Conservation (phyloP, 208 protist species). For the Novymonas esmeraldas region DNA sequence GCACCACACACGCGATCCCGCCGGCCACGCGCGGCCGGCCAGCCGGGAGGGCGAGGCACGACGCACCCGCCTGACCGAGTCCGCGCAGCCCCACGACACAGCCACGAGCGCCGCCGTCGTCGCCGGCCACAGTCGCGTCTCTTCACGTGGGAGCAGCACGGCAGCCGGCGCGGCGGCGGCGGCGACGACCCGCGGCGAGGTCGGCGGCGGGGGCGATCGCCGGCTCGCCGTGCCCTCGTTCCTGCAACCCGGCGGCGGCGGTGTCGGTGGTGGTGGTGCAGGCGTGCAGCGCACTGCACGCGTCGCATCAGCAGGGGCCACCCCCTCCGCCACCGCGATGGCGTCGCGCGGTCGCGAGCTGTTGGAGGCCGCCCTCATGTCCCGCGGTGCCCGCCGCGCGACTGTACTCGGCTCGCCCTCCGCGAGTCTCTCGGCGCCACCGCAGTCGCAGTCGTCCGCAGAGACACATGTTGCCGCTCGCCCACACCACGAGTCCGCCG, state of each 20-base stretch:
- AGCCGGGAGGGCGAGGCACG: not conserved
- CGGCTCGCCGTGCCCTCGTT: conserved; percentile 20
- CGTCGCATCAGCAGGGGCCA: not conserved
- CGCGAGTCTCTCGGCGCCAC: not conserved
- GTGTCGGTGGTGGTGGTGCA: not conserved
- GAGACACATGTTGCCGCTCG: too few species aligned
- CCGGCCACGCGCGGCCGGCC: not conserved
- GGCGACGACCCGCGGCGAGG: not conserved
- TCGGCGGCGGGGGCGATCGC: not conserved
- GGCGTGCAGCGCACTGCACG: not conserved
- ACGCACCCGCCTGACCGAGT: not conserved
- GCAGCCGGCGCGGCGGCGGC: not conserved
- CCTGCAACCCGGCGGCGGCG: conserved; percentile 9
- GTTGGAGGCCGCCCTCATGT: conserved; percentile 32
- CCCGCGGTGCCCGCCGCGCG: conserved; percentile 9
- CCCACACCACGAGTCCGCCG: too few species aligned
- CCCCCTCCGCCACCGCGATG: not conserved
- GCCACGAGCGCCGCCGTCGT: not conserved
- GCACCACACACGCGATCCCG: not conserved
- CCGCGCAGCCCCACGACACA: not conserved
- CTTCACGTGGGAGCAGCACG: conserved; percentile 17
- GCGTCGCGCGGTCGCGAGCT: conserved; percentile 23
- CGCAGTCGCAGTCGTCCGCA: not conserved
- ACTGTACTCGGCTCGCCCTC: not conserved
- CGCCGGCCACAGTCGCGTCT: not conserved